These are phyloP conservation scores for Botryotinia calthae DNA, from an alignment of 2,329 filamentous ascomycete species.

Conservation along the genomic window DNA sequence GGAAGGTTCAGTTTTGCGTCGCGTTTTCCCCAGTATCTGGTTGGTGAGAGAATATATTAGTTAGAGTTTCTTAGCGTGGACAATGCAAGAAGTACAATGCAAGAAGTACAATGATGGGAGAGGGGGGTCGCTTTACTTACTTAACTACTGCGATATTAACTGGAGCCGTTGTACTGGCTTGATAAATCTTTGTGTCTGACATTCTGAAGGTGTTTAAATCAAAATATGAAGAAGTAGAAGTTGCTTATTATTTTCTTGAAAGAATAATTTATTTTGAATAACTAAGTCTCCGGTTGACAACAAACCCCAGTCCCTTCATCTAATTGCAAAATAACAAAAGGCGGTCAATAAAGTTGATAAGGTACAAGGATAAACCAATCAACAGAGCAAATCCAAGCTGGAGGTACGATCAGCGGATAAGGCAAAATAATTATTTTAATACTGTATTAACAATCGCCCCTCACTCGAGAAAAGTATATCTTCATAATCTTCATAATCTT, in stretches of 20 bases:
- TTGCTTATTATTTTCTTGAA: neutral
- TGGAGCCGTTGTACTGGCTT: constrained; percentile 91
- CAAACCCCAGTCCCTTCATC: neutral
- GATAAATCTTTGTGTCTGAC: constrained; percentile 60
- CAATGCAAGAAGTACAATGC: neutral
- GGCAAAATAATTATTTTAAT: constrained; percentile 13
- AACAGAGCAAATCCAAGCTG: neutral
- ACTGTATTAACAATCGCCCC: neutral
- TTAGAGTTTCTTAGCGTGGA: constrained; percentile 21
- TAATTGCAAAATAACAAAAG: neutral
- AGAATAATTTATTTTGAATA: constrained; percentile 7
- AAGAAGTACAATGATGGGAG: constrained; percentile 21
- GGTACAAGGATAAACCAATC: constrained; percentile 1
- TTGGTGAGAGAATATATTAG: constrained; percentile 21
- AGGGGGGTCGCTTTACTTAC: constrained; percentile 46
- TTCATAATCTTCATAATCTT: neutral
- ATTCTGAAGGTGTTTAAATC: constrained; percentile 29
- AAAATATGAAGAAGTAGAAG: neutral
- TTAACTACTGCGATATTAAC: constrained; percentile 99
- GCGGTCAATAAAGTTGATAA: constrained; percentile 3
- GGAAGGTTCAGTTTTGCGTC: constrained; percentile 92
- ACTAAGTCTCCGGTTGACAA: neutral
- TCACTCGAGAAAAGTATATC: neutral
- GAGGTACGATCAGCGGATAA: neutral
- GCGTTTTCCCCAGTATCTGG: constrained; percentile 92